A percentile compares a stretch with the other conserved stretches of the same genome.
Conservation (phyloP, 2,329 filamentous ascomycete genomes). For the Sphaceloma murrayae region DNA sequence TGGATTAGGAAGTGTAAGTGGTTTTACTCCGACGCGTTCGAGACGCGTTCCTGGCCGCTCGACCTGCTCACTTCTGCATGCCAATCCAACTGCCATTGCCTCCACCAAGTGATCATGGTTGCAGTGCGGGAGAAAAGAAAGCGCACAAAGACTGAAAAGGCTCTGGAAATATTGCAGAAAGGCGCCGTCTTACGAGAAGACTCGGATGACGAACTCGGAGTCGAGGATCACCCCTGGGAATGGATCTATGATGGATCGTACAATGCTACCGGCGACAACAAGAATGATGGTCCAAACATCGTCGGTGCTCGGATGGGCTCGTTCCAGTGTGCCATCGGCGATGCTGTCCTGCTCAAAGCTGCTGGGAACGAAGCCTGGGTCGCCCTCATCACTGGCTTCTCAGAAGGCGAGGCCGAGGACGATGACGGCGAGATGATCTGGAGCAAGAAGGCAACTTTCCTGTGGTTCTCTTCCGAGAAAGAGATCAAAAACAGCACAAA, state of each 20-base stretch:
- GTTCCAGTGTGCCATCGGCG: constrained; percentile 73
- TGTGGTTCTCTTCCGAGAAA: constrained; percentile 92
- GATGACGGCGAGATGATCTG: constrained; percentile 41
- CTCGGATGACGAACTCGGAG: constrained; percentile 72
- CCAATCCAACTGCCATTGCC: too few species aligned
- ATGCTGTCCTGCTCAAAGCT: constrained; percentile 77
- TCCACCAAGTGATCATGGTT: background rate
- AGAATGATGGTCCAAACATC: constrained; percentile 39
- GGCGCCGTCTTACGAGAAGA: constrained; percentile 63
- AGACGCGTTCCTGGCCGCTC: constrained; percentile 1
- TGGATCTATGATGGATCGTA: constrained; percentile 45
- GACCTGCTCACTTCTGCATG: background rate
- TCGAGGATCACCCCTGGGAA: constrained; percentile 43
- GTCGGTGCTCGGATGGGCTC: constrained; percentile 71
- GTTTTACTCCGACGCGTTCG: constrained; percentile 14
- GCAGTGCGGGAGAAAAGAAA: constrained; percentile 26
- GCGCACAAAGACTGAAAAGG: constrained; percentile 37
- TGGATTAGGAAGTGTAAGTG: background rate
- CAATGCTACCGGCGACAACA: constrained; percentile 23
- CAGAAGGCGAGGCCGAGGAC: constrained; percentile 57
- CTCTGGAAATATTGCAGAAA: constrained; percentile 43
- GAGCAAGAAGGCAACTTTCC: constrained; percentile 71
- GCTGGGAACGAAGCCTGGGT: constrained; percentile 90
- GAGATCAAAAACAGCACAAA: constrained; percentile 78
- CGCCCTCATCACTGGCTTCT: constrained; percentile 75